Conservation (phyloP, 2,329 filamentous ascomycete species). For the Pleomassaria siparia region DNA sequence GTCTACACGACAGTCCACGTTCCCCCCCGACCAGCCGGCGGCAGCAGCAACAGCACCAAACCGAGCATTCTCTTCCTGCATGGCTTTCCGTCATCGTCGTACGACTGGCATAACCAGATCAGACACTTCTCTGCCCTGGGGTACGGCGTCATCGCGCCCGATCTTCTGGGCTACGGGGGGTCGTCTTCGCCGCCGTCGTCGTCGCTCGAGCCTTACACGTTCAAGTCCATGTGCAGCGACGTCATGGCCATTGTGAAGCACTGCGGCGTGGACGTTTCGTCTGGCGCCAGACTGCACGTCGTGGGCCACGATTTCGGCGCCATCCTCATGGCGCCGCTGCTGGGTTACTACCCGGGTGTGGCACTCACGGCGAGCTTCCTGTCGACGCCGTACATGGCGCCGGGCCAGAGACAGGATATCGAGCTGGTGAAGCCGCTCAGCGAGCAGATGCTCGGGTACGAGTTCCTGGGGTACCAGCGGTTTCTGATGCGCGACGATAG, state of each 20-base stretch:
- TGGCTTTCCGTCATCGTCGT: conserved; percentile 51
- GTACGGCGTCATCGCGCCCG: conserved; percentile 42
- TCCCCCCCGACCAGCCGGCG: background rate
- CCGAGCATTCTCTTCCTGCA: conserved; percentile 42
- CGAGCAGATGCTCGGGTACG: conserved; percentile 38
- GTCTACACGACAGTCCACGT: background rate
- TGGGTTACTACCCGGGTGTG: conserved; percentile 42
- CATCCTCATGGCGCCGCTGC: conserved; percentile 41
- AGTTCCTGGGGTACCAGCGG: conserved; percentile 47
- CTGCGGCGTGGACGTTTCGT: conserved; percentile 2
- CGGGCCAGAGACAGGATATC: conserved; percentile 37
- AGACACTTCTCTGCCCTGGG: conserved; percentile 41
- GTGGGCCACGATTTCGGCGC: conserved; percentile 54
- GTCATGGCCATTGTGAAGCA: conserved; percentile 10
- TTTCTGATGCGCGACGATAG: conserved; percentile 35
- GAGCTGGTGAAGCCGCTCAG: conserved; percentile 32
- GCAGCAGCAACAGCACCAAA: background rate
- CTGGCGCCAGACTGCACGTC: conserved; percentile 24
- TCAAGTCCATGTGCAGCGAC: conserved; percentile 6
- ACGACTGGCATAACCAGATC: conserved; percentile 47
- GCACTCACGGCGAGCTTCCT: conserved; percentile 44
- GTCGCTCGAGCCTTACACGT: conserved; percentile 6
- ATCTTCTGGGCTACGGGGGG: conserved; percentile 39
- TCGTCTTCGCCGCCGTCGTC: conserved; percentile 11
- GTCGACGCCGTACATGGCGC: conserved; percentile 45